Evolutionary conservation across 768 basidiomycete species (phyloP).

Genomic region (Xerocomellus amylosporus): DNA sequence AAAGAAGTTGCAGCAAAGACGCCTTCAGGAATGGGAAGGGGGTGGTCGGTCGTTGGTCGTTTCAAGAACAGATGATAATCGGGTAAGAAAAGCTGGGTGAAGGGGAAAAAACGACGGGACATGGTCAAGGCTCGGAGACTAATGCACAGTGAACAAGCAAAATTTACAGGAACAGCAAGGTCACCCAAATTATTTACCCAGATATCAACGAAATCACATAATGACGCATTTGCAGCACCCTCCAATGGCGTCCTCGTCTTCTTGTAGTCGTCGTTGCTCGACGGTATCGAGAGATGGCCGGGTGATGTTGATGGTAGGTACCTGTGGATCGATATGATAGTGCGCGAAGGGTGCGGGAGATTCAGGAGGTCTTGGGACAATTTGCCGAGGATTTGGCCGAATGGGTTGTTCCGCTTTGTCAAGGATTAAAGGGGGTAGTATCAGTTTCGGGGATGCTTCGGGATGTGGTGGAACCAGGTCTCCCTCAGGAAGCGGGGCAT

Average conservation of each 20-base stretch:
- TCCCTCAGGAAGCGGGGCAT: conserved; percentile 17
- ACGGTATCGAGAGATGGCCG: conserved; percentile 27
- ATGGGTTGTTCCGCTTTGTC: conserved; percentile 31
- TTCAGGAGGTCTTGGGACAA: conserved; percentile 34
- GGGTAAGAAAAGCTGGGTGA: conserved; percentile 1
- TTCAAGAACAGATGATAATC: conserved; percentile 10
- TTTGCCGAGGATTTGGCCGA: conserved; percentile 20
- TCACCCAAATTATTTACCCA: conserved; percentile 18
- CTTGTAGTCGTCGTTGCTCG: conserved; percentile 29
- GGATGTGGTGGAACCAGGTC: neutral
- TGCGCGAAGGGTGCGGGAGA: conserved; percentile 65
- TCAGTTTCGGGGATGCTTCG: conserved; percentile 7
- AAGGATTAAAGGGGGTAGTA: conserved; percentile 27
- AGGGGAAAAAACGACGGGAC: neutral
- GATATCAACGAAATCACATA: conserved; percentile 55
- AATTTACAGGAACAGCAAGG: conserved; percentile 18
- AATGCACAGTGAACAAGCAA: conserved; percentile 26
- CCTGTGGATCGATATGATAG: conserved; percentile 36
- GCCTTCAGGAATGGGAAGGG: conserved; percentile 6
- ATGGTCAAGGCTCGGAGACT: conserved; percentile 8
- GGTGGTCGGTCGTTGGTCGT: conserved; percentile 13
- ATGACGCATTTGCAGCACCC: conserved; percentile 81
- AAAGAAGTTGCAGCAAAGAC: neutral
- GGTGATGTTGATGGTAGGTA: conserved; percentile 35
- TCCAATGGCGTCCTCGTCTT: conserved; percentile 46